Percentiles rank a stretch among this genome's conserved stretches.
Conservation (phyloP, 306 rosid genomes). For the Comarum palustre region DNA sequence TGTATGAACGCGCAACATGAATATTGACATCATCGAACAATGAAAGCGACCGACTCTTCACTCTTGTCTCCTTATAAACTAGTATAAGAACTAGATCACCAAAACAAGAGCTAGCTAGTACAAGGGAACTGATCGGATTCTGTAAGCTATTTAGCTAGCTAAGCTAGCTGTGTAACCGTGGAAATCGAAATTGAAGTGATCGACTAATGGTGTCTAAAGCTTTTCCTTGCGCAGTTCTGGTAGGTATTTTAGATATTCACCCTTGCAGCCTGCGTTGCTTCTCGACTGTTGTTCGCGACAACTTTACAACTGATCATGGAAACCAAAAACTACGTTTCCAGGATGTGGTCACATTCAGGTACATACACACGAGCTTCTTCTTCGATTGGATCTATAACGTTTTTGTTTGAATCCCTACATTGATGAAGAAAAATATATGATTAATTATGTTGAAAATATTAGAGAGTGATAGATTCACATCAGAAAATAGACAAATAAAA, state of each 20-base stretch:
- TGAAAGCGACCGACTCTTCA: background rate
- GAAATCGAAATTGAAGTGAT: background rate
- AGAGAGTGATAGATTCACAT: too few species aligned
- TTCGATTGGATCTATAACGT: background rate
- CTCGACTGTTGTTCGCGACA: conserved; percentile 25
- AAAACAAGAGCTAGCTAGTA: background rate
- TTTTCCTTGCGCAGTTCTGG: conserved; percentile 33
- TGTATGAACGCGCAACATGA: background rate
- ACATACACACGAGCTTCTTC: background rate
- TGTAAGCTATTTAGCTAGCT: background rate
- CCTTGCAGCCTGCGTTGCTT: conserved; percentile 34
- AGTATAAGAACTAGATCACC: background rate
- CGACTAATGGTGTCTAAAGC: conserved; percentile 19
- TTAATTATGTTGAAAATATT: too few species aligned
- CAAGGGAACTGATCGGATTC: background rate
- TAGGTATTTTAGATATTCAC: conserved; percentile 40
- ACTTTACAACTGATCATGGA: conserved; percentile 22
- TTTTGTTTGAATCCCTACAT: background rate
- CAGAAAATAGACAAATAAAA: too few species aligned
- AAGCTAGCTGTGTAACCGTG: background rate
- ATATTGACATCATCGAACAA: background rate
- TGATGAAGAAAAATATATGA: background rate
- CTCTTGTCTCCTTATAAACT: background rate
- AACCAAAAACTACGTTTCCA: conserved; percentile 24
- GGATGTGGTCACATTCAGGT: conserved; percentile 41